Conservation (phyloP, 2,329 filamentous ascomycete species). For the Clonostachys byssicola region DNA sequence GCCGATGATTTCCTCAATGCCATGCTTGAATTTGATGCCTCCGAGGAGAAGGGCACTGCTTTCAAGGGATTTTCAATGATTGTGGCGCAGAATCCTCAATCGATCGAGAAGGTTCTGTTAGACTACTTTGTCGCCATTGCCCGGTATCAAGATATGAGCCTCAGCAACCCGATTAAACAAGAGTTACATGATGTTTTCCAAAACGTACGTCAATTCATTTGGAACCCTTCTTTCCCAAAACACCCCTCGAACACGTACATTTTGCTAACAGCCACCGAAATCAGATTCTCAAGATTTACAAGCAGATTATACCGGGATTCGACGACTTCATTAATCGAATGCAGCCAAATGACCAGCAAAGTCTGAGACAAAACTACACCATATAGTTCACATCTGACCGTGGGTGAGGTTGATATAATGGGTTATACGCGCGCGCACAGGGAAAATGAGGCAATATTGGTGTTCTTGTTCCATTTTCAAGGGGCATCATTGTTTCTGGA, state of each 20-base stretch:
- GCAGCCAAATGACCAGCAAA: constrained; percentile 42
- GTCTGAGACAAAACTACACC: constrained; percentile 41
- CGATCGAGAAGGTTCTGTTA: constrained; percentile 81
- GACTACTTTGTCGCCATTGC: constrained; percentile 85
- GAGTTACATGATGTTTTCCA: constrained; percentile 71
- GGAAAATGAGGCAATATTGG: too few species aligned
- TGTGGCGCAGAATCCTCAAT: constrained; percentile 81
- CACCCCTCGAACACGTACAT: background rate
- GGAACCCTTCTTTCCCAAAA: background rate
- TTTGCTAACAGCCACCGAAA: constrained; percentile 2
- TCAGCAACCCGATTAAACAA: constrained; percentile 56
- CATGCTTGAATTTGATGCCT: constrained; percentile 81
- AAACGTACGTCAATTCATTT: constrained; percentile 50
- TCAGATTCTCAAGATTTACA: constrained; percentile 50
- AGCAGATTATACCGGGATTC: constrained; percentile 56
- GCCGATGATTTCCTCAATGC: constrained; percentile 76
- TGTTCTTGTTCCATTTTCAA: too few species aligned
- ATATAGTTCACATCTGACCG: constrained; percentile 13
- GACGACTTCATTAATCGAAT: constrained; percentile 48
- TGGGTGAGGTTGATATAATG: too few species aligned
- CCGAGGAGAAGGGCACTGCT: constrained; percentile 91
- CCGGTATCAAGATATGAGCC: constrained; percentile 62
- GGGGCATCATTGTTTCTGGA: too few species aligned
- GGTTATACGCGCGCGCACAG: too few species aligned
- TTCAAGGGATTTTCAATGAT: constrained; percentile 87